Evolutionary conservation across 2,329 filamentous ascomycete genomes (phyloP).

Genomic region (Scytalidium lignicola): DNA sequence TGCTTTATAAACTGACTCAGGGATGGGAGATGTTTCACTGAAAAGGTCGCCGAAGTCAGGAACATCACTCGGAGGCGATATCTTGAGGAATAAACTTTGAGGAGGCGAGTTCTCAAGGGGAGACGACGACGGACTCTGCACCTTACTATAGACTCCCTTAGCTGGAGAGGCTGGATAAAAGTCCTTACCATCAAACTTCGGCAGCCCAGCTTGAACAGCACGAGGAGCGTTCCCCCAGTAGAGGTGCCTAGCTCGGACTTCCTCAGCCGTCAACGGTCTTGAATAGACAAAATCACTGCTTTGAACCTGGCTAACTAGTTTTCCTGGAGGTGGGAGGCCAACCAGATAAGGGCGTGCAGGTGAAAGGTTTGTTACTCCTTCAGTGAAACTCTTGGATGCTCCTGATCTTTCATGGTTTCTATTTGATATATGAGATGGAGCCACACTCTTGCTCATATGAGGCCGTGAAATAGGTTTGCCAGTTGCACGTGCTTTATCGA

Average conservation of each 20-base stretch:
- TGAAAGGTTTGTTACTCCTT: not conserved
- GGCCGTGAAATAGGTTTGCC: not conserved
- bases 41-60: slow-evolving; percentile 1
- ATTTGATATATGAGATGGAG: not conserved
- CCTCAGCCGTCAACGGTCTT: slow-evolving; percentile 53
- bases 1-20: not conserved
- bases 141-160: slow-evolving; percentile 27
- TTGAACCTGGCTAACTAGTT: slow-evolving; percentile 35
- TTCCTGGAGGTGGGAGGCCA: slow-evolving; percentile 43
- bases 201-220: slow-evolving; percentile 46
- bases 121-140: not conserved
- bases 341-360: slow-evolving; percentile 46
- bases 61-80: not conserved
- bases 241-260: slow-evolving; percentile 52
- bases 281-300: slow-evolving; percentile 49
- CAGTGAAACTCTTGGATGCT: not conserved
- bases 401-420: not conserved
- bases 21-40: slow-evolving; percentile 3
- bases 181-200: slow-evolving; percentile 61
- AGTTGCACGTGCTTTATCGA: not conserved
- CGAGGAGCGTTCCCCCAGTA: slow-evolving; percentile 56
- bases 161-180: slow-evolving; percentile 55
- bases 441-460: not conserved
- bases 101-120: not conserved
- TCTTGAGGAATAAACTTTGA: not conserved